Conservation (phyloP, 1,284 basidiomycete genomes). For the Stygiomarasmius scandens region DNA sequence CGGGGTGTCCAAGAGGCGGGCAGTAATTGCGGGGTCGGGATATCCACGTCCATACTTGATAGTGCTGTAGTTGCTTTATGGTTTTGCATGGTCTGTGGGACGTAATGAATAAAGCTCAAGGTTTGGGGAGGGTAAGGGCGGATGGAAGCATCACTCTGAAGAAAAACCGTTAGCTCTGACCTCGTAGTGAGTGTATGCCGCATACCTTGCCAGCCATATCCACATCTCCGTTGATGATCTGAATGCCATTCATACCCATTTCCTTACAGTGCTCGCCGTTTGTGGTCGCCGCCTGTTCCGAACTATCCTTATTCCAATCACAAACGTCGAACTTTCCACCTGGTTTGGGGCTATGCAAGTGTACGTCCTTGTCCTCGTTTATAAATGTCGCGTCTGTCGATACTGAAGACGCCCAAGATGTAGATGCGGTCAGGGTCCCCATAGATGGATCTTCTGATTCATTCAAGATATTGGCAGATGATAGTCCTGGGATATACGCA, state of each 20-base stretch:
- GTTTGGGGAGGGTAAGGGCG: too few species aligned
- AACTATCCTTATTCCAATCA: too few species aligned
- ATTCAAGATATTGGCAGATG: background rate
- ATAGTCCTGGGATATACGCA: background rate
- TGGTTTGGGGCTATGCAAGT: background rate
- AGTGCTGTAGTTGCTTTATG: too few species aligned
- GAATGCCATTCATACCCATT: background rate
- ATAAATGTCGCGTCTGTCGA: background rate
- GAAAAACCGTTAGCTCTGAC: too few species aligned
- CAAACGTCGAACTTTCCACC: background rate
- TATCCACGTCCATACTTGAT: too few species aligned
- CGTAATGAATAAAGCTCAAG: too few species aligned
- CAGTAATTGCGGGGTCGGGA: too few species aligned
- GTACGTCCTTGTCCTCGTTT: too few species aligned
- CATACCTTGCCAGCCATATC: background rate
- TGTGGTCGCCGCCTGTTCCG: background rate
- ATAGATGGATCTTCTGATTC: background rate
- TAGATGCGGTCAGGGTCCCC: background rate
- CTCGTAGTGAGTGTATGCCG: background rate
- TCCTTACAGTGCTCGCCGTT: background rate
- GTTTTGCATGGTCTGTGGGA: too few species aligned
- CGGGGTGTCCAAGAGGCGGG: too few species aligned
- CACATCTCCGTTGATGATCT: background rate
- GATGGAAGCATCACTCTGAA: too few species aligned
- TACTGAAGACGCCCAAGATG: background rate